Evolutionary conservation across 1,139 yeast genomes (phyloP), one percentile per base, ranked within the genome.

Genomic region (Saccharomyces pastorianus): DNA sequence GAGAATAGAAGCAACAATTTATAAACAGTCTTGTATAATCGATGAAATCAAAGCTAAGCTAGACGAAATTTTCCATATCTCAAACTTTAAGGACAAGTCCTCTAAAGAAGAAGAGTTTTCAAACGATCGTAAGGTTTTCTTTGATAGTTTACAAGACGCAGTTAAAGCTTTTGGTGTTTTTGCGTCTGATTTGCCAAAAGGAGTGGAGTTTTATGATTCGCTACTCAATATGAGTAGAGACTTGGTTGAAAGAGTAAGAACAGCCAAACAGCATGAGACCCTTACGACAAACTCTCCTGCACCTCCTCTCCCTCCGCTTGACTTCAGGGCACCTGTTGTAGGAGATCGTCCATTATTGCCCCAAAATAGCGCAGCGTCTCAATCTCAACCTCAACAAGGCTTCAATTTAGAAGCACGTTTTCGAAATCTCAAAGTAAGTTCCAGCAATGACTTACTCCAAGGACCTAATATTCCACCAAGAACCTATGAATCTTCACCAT

Each of bases 1-100:
- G 4, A 80, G 95, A 53, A 74, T 93, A 46, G 88, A 84, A 50
- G 80, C 83, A 4, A 80, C 93, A 14, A 77, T 85, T 23, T 78
- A 76, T 50, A 83, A 82, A 51, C 96, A 90, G 66, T 76, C 78
- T 48, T 71, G 73, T 4, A 71, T 84, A 38, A 76, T 89, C 32
- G 73, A 73, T 51, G 81, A 80, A 23, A 73, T 90, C 49, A 83
- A 85, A 53, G 67, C 69, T 7, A 74, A 76, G 31, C 83, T 95
- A 84, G 78, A 76, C 53, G 72, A 71, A 25, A 77, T 89, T 14
- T 71, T 81, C 28, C 74, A 79, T 25, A 76, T 67, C 8, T 70
- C 76, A 1, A 67, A 71, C 1, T 69, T 77, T 7, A 71, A 71
- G 53, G 67, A 68, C 49, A 70, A 67, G 47, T 69, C 76, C 1